Evolutionary conservation across 768 basidiomycete species (phyloP).

Genomic region (Lyophyllum decastes): DNA sequence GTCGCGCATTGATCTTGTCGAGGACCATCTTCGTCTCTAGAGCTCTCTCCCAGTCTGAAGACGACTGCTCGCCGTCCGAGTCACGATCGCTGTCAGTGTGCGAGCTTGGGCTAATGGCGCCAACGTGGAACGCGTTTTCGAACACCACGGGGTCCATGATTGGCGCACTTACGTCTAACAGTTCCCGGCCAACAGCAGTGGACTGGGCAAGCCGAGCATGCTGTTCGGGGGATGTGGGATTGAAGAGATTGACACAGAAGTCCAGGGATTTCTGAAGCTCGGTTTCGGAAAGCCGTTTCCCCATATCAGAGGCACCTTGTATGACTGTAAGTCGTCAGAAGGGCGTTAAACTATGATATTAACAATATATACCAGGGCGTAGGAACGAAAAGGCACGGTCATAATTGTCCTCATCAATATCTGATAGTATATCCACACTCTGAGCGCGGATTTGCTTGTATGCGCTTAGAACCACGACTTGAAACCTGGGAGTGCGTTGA

Average conservation of each 20-base stretch:
- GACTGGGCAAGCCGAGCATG: conserved; percentile 42
- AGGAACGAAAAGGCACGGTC: conserved; percentile 67
- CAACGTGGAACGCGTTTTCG: conserved; percentile 33
- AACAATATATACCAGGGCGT: conserved; percentile 46
- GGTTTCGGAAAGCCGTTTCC: conserved; percentile 64
- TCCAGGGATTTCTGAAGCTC: conserved; percentile 78
- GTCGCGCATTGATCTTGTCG: conserved; percentile 69
- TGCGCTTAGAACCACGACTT: conserved; percentile 71
- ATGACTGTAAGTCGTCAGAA: conserved; percentile 51
- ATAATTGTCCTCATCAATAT: conserved; percentile 70
- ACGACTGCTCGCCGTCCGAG: conserved; percentile 19
- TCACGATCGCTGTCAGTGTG: conserved; percentile 15
- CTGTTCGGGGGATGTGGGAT: conserved; percentile 65
- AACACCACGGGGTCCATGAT: conserved; percentile 45
- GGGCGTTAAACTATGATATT: background rate
- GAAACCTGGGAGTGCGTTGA: conserved; percentile 42
- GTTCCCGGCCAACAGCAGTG: conserved; percentile 32
- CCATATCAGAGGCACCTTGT: conserved; percentile 80
- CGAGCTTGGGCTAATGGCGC: conserved; percentile 3
- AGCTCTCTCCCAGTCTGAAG: conserved; percentile 37
- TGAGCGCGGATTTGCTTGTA: conserved; percentile 74
- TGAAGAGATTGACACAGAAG: conserved; percentile 76
- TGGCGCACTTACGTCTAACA: conserved; percentile 57
- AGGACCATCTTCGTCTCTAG: conserved; percentile 54
- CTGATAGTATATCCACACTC: conserved; percentile 52